Evolutionary conservation across 495 filamentous ascomycete species (phyloP), one percentile per base, ranked within the genome.

Genomic region (Penicillium canescens): DNA sequence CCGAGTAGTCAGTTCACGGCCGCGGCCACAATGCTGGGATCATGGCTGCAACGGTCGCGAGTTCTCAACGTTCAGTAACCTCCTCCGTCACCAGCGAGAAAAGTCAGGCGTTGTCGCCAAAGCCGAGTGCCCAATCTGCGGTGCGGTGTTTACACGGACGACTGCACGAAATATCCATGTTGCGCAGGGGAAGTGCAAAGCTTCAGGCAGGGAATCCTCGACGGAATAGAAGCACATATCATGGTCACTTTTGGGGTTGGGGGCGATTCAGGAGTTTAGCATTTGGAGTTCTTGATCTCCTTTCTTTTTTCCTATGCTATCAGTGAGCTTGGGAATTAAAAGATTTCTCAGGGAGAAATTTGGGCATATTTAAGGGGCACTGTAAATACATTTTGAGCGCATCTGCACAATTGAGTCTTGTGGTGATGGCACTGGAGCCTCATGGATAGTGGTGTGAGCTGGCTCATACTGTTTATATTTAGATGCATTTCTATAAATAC

Each of bases 11-110:
- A 86, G 86, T 60, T 84, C 83, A 44, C 82, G 89, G 50, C 90
- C 89, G 7, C 92, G 92, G 70, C 91, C 92, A 4, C 92, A 95
- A 66, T 96, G 92, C 71, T 96, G 89, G 89, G 92, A 96, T 42
- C 92, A 96, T 59, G 92, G 91, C 8, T 96, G 92, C 78, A 95
- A 96, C 62, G 92, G 92, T 24, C 86, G 92, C 13, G 88, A 94
- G 60, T 96, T 96, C 66, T 95, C 90, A 2, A 96, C 92, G 11
- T 96, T 96, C 66, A 95, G 91, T 83, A 96, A 96, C 67, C 81
- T 96, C 0, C 78, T 96, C 5, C 81, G 92, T 35, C 92, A 96
- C 63, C 92, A 96, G 65, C 83, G 92, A n/a, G 92, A 96, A 67
- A 96, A 94, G 66, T 93, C 90, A 2, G 92, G 92, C 8, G 90